Evolutionary conservation across 768 basidiomycete species (phyloP).

Genomic region (Leucocoprinus leucothites): DNA sequence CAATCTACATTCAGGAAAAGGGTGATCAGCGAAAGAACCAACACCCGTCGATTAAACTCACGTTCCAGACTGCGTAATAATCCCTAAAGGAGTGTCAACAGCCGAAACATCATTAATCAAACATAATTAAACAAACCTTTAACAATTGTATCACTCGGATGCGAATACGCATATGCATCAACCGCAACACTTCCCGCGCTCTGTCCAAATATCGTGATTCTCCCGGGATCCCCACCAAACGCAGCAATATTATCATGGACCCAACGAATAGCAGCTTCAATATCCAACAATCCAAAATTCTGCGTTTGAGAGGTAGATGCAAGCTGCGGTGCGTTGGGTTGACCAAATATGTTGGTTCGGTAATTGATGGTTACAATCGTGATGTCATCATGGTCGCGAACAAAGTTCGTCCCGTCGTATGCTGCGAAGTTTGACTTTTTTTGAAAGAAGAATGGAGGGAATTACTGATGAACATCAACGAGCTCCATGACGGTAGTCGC

Average conservation of each 20-base stretch:
- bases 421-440: constrained; percentile 24
- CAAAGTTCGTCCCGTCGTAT: constrained; percentile 29
- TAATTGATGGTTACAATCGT: constrained; percentile 36
- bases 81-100: constrained; percentile 17
- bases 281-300: constrained; percentile 38
- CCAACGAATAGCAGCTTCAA: constrained; percentile 41
- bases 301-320: constrained; percentile 20
- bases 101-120: neutral
- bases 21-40: neutral
- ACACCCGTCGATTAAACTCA: constrained; percentile 11
- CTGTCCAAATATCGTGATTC: constrained; percentile 34
- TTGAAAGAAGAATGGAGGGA: neutral
- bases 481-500: no score
- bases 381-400: constrained; percentile 31
- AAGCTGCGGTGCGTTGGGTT: constrained; percentile 37
- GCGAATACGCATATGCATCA: constrained; percentile 32
- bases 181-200: constrained; percentile 32
- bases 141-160: constrained; percentile 29
- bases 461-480: neutral
- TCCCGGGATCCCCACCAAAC: constrained; percentile 37
- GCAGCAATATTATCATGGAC: constrained; percentile 41
- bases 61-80: constrained; percentile 34
- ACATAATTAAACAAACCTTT: constrained; percentile 17
- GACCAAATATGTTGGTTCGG: constrained; percentile 36
- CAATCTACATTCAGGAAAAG: constrained; percentile 7